Percentiles rank a stretch among this genome's conserved stretches.
Conservation (phyloP, 1,284 basidiomycete species). For the Pisolithus thermaeus region DNA sequence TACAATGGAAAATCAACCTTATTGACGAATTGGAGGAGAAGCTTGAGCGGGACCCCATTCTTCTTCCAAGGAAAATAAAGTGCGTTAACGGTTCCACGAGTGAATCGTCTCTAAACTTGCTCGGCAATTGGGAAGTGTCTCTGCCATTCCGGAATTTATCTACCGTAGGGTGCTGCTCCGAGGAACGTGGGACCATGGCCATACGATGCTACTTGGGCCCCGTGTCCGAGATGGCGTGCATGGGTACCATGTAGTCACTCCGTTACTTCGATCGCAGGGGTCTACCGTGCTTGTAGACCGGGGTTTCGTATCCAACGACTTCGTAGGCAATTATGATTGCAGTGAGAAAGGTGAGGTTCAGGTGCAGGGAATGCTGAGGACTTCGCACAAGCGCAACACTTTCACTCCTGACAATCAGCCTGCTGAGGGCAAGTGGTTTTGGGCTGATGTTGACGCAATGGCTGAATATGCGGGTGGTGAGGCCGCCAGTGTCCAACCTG, state of each 20-base stretch:
- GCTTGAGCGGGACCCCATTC: slow-evolving; percentile 73
- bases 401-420: slow-evolving; percentile 92
- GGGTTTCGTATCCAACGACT: slow-evolving; percentile 80
- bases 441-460: slow-evolving; percentile 84
- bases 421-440: slow-evolving; percentile 83
- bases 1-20: slow-evolving; percentile 92
- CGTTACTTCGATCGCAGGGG: slow-evolving; percentile 71
- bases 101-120: slow-evolving; percentile 7
- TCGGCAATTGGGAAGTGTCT: slow-evolving; percentile 38
- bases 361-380: slow-evolving; percentile 72
- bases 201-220: slow-evolving; percentile 80
- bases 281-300: slow-evolving; percentile 86
- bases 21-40: slow-evolving; percentile 96
- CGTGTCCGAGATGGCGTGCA: slow-evolving; percentile 82
- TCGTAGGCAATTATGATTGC: slow-evolving; percentile 32
- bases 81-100: slow-evolving; percentile 36
- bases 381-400: slow-evolving; percentile 59
- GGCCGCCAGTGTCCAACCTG: slow-evolving; percentile 67
- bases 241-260: slow-evolving; percentile 85
- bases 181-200: slow-evolving; percentile 74
- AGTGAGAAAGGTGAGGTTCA: slow-evolving; percentile 53
- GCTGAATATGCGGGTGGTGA: slow-evolving; percentile 75
- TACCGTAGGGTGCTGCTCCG: slow-evolving; percentile 80
- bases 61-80: slow-evolving; percentile 85
- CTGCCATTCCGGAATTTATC: slow-evolving; percentile 78